These are phyloP conservation scores for Didymella pomorum DNA, from an alignment of 2,329 filamentous ascomycete genomes.

Conservation along the genomic window DNA sequence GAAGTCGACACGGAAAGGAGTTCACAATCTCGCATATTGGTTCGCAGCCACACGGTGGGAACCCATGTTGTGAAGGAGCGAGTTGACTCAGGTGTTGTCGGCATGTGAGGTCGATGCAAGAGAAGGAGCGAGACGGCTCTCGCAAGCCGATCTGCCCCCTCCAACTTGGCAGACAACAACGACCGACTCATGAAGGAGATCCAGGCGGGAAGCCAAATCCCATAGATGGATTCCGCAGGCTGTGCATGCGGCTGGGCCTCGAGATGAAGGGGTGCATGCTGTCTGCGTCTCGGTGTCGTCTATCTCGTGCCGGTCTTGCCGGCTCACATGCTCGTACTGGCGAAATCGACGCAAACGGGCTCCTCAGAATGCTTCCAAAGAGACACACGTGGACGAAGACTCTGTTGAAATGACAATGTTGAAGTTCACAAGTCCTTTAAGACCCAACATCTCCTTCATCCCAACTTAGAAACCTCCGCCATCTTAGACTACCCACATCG, in stretches of 20 bases:
- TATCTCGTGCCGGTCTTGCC: background rate
- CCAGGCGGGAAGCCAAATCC: background rate
- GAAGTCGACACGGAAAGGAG: background rate
- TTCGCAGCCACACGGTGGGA: background rate
- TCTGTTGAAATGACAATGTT: background rate
- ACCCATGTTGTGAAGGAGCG: background rate
- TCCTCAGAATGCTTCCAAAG: background rate
- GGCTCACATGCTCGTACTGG: background rate
- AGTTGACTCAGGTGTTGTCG: background rate
- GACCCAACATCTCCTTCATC: background rate
- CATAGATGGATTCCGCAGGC: background rate
- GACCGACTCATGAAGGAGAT: background rate
- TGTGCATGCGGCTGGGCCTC: background rate
- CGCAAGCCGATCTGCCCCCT: background rate
- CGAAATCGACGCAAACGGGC: background rate
- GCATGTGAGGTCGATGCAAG: background rate
- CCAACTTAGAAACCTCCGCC: background rate
- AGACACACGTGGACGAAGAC: background rate
- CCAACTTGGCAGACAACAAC: background rate
- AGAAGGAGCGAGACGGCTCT: conserved; percentile 8
- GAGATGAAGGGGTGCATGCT: background rate
- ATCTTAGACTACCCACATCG: background rate
- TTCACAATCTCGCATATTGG: background rate
- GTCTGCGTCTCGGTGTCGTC: background rate
- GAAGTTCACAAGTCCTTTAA: background rate